phyloP scores from a whole-genome alignment of 805 yeast genomes.

The Candida cerambycidarum region DNA sequence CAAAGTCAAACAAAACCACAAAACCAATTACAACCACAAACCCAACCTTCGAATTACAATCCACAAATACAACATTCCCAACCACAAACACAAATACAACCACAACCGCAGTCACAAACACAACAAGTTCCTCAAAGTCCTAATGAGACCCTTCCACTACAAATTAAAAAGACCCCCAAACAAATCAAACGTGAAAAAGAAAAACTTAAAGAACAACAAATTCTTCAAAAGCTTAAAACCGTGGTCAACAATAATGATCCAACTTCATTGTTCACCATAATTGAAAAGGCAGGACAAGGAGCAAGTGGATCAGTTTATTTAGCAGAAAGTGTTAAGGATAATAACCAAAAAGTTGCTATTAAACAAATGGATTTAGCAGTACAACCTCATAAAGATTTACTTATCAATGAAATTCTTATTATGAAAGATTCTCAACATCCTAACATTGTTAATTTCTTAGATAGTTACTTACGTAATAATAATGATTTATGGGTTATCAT shows the following conservation, averaged over 20 bases:
- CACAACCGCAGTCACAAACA: conserved; percentile 4
- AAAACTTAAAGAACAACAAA: conserved; percentile 78
- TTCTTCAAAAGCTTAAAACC: conserved; percentile 73
- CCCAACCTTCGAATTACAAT: conserved; percentile 6
- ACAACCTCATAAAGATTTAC: conserved; percentile 93
- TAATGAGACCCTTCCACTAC: conserved; percentile 11
- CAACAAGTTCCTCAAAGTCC: conserved; percentile 1
- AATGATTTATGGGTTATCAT: conserved; percentile 96
- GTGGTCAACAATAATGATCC: conserved; percentile 88
- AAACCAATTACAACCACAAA: not conserved
- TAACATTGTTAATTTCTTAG: conserved; percentile 92
- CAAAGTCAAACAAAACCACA: conserved; percentile 7
- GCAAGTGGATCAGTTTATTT: conserved; percentile 95
- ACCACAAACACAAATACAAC: not conserved
- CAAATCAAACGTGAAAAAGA: conserved; percentile 42
- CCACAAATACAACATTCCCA: not conserved
- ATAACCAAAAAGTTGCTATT: conserved; percentile 79
- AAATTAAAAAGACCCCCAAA: conserved; percentile 32
- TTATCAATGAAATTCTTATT: conserved; percentile 91
- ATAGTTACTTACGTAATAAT: conserved; percentile 77
- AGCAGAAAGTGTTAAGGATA: conserved; percentile 61
- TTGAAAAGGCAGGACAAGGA: conserved; percentile 94
- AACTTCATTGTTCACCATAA: conserved; percentile 70
- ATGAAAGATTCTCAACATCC: conserved; percentile 96
- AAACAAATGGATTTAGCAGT: conserved; percentile 91